Evolutionary conservation across 2,329 filamentous ascomycete species (phyloP).

Genomic region (Colletotrichum lini): DNA sequence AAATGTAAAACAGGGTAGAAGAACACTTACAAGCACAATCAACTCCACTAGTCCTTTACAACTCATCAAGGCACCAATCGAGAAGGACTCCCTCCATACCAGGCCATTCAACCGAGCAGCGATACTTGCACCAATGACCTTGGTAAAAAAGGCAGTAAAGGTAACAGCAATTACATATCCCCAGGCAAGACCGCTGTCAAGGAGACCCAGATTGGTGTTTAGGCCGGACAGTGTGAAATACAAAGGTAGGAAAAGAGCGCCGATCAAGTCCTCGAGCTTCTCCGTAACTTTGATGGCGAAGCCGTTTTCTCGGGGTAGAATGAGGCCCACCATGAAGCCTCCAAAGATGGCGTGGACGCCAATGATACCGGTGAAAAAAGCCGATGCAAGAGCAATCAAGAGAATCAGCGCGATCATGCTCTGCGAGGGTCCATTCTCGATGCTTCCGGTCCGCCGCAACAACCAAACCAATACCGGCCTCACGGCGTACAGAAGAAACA

Average conservation of each 20-base stretch:
- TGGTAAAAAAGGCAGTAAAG: constrained; percentile 84
- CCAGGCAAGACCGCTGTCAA: constrained; percentile 88
- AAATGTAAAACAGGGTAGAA: neutral
- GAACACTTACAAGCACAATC: constrained; percentile 83
- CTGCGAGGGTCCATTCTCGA: constrained; percentile 92
- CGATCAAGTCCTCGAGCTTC: constrained; percentile 93
- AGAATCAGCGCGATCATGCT: constrained; percentile 86
- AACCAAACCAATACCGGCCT: constrained; percentile 83
- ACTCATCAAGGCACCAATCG: constrained; percentile 93
- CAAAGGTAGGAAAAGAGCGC: constrained; percentile 86
- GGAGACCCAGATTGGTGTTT: constrained; percentile 87
- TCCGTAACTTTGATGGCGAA: constrained; percentile 93
- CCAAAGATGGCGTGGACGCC: constrained; percentile 96
- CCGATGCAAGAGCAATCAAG: constrained; percentile 81
- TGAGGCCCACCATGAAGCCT: constrained; percentile 89
- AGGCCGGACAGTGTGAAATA: constrained; percentile 95
- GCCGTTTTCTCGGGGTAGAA: constrained; percentile 90
- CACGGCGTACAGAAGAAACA: constrained; percentile 82
- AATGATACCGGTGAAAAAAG: constrained; percentile 91
- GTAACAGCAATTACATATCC: constrained; percentile 90
- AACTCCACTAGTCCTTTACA: constrained; percentile 96
- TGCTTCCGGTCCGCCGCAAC: constrained; percentile 79
- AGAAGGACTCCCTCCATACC: constrained; percentile 90
- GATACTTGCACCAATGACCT: constrained; percentile 85
- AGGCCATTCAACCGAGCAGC: constrained; percentile 83